These are phyloP conservation scores for Calonectria montana DNA, from an alignment of 2,329 filamentous ascomycete species.

Conservation along the genomic window DNA sequence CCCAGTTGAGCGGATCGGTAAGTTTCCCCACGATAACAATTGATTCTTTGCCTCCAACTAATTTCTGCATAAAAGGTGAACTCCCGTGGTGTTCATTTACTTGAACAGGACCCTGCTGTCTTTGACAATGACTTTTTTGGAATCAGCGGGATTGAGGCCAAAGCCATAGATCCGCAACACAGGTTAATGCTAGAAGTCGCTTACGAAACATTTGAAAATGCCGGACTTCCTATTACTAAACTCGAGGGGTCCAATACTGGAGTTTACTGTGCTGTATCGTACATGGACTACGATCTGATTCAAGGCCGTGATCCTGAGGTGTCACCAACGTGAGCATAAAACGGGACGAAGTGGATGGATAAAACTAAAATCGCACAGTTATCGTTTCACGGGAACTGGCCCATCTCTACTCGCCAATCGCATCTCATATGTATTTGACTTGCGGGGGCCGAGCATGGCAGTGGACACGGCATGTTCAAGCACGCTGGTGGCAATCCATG, in stretches of 20 bases:
- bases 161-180: not conserved
- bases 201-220: slow-evolving; percentile 2
- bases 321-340: not conserved
- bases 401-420: not conserved
- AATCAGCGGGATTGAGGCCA: not conserved
- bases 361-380: not conserved
- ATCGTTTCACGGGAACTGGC: not conserved
- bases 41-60: not conserved
- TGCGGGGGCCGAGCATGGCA: not conserved
- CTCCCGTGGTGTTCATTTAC: not conserved
- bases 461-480: not conserved
- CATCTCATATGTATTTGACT: not conserved
- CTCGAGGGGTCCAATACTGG: not conserved
- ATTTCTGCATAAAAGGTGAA: not conserved
- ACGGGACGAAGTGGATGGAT: not conserved
- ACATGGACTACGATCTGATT: not conserved
- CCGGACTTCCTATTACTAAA: not conserved
- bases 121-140: slow-evolving; percentile 3
- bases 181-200: not conserved
- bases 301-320: not conserved
- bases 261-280: not conserved
- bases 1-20: not conserved
- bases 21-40: not conserved
- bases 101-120: not conserved
- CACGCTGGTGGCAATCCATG: not conserved